A percentile compares a stretch with the other conserved stretches of the same genome.
Evolutionary conservation across 495 filamentous ascomycete genomes (phyloP).

Genomic region (Aspergillus homomorphus): DNA sequence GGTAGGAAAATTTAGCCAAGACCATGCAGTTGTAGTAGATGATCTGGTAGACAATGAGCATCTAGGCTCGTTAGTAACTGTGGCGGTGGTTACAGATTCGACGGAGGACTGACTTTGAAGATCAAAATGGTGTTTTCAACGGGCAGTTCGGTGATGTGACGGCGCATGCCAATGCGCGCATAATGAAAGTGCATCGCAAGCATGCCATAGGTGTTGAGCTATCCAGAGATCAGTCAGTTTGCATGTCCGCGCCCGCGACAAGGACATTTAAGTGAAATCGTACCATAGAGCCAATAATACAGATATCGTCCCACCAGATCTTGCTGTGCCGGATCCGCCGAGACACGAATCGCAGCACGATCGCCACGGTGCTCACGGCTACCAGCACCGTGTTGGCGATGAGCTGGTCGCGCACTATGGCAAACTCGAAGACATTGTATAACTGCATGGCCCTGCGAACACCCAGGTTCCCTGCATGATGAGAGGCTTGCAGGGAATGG

Average conservation of each 20-base stretch:
- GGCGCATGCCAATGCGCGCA: constrained; percentile 22
- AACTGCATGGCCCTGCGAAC: constrained; percentile 16
- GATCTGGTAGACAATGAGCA: constrained; percentile 25
- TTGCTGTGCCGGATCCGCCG: constrained; percentile 14
- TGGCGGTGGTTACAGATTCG: no score
- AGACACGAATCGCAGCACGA: constrained; percentile 21
- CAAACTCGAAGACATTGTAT: constrained; percentile 21
- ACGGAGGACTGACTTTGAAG: constrained; percentile 9
- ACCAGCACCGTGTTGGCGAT: constrained; percentile 26
- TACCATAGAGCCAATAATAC: constrained; percentile 12
- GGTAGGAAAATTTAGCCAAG: constrained; percentile 48
- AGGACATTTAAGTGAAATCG: background rate
- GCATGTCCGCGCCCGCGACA: background rate
- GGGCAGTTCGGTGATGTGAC: constrained; percentile 15
- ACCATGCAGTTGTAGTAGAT: constrained; percentile 36
- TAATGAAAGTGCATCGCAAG: constrained; percentile 25
- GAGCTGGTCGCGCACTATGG: constrained; percentile 22
- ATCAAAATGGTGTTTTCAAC: constrained; percentile 20
- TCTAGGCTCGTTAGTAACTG: background rate
- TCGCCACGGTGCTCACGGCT: constrained; percentile 12
- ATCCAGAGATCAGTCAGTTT: background rate
- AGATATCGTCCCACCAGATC: constrained; percentile 27
- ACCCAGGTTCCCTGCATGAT: background rate
- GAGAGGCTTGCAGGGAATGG: background rate
- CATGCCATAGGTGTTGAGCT: constrained; percentile 25